Evolutionary conservation across 345 rosid species (phyloP), one percentile per base, ranked within the genome.

Genomic region (Trapa bicornis): DNA sequence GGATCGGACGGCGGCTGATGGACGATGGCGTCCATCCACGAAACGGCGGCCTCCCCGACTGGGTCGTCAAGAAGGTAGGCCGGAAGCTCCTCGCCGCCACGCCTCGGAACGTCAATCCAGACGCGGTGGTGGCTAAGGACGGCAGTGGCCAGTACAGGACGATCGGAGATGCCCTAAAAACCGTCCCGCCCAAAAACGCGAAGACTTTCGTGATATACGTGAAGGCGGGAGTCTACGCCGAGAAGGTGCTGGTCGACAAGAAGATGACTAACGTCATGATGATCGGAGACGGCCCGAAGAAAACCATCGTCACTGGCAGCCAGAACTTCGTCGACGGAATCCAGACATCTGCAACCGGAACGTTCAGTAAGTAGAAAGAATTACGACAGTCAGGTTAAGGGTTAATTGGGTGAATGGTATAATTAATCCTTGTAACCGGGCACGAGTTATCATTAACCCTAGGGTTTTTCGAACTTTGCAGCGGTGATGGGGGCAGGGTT

Each of bases 241-340:
- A 93, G 75, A 70, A 70, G 41, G 84, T 90, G 22, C 10, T 15
- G 0, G 57, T 90, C 56, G 32, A 72, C 15, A 82, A 53, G 72
- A 17, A 47, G 3, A 70, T 74, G 85, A 38, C 66, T 0, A 39
- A 81, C 37, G 71, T 93, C 16, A 67, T 83, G 80, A 75, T 93
- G 68, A 67, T 90, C 42, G 97, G 98, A 0, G 98, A 93, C 14
- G 98, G 94, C 15, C 75, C 84, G 16, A 73, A 75, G 4, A 86
- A 80, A 79, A 90, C 94, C n/a, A 75, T 47, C 47, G 81, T 93
- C 79, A 80, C 87, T 38, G 92, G 94, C 10, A 72, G 39, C 61
- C 73, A 69, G 53, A 88, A 75, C 72, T 83, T 35, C 17, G 71
- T 71, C 0, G 80, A 79, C 47, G 93, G 91, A 4, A 70, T 72